phyloP scores from a whole-genome alignment of 2,329 filamentous ascomycete genomes.

The Aureobasidium sp. region DNA sequence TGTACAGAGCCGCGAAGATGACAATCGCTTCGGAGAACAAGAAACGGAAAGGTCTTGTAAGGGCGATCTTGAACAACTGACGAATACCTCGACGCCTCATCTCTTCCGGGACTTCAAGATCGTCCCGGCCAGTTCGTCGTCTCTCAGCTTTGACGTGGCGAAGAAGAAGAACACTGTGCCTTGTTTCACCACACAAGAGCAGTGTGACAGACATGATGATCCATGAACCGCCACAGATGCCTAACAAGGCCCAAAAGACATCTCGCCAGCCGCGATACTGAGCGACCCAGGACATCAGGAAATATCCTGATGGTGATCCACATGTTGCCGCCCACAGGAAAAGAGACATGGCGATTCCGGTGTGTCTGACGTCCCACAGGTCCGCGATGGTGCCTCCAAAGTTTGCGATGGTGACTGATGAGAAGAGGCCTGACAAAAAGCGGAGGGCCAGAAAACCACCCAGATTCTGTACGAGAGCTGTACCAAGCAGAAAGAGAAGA shows the following conservation, averaged over 20 bases:
- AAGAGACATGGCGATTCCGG: slow-evolving; percentile 17
- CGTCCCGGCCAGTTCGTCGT: slow-evolving; percentile 22
- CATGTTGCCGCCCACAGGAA: slow-evolving; percentile 43
- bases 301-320: slow-evolving; percentile 40
- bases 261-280: slow-evolving; percentile 37
- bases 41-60: slow-evolving; percentile 42
- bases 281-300: slow-evolving; percentile 41
- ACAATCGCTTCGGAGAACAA: slow-evolving; percentile 42
- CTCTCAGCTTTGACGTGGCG: slow-evolving; percentile 19
- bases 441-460: slow-evolving; percentile 37
- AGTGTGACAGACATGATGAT: slow-evolving; percentile 34
- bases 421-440: slow-evolving; percentile 40
- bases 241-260: slow-evolving; percentile 42
- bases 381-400: slow-evolving; percentile 33
- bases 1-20: slow-evolving; percentile 40
- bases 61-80: slow-evolving; percentile 36
- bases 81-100: slow-evolving; percentile 33
- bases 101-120: slow-evolving; percentile 31
- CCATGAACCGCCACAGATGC: slow-evolving; percentile 39
- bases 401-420: slow-evolving; percentile 39
- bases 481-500: slow-evolving; percentile 38
- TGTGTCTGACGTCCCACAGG: background rate
- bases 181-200: slow-evolving; percentile 30
- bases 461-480: slow-evolving; percentile 37
- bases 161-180: slow-evolving; percentile 38